Conservation (phyloP, 768 basidiomycete species). For the Auricularia sp. region DNA sequence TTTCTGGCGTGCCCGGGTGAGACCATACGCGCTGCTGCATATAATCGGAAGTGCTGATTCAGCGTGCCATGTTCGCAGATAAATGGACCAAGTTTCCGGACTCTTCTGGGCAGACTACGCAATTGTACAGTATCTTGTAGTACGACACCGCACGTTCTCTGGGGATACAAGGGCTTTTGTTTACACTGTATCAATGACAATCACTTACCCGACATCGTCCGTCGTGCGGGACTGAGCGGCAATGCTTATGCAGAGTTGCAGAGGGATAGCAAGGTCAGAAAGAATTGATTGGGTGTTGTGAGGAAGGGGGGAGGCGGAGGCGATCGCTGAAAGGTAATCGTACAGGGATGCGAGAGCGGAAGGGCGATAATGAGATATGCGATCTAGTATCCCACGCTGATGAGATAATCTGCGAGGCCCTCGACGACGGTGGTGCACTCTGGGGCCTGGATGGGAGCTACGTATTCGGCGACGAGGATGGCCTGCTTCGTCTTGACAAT, state of each 20-base stretch:
- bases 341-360: neutral
- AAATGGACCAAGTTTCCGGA: slow-evolving; percentile 3
- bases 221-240: too few relatives aligned
- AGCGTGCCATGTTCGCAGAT: neutral
- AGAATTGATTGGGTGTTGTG: neutral
- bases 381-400: slow-evolving; percentile 36
- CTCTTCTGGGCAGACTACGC: neutral
- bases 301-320: neutral
- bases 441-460: slow-evolving; percentile 46
- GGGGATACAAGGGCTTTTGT: too few relatives aligned
- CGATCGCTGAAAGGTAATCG: neutral
- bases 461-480: slow-evolving; percentile 73
- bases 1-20: slow-evolving; percentile 68
- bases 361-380: neutral
- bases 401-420: slow-evolving; percentile 70
- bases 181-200: too few relatives aligned
- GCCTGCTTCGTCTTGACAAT: slow-evolving; percentile 76
- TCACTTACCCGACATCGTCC: too few relatives aligned
- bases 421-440: slow-evolving; percentile 63
- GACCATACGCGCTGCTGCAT: too few relatives aligned
- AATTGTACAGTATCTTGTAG: neutral
- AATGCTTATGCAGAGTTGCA: too few relatives aligned
- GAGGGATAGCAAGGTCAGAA: too few relatives aligned
- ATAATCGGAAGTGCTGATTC: neutral
- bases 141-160: neutral